Percentiles rank a stretch among this genome's conserved stretches.
Conservation (phyloP, 768 basidiomycete species). For the Trametes punicea region DNA sequence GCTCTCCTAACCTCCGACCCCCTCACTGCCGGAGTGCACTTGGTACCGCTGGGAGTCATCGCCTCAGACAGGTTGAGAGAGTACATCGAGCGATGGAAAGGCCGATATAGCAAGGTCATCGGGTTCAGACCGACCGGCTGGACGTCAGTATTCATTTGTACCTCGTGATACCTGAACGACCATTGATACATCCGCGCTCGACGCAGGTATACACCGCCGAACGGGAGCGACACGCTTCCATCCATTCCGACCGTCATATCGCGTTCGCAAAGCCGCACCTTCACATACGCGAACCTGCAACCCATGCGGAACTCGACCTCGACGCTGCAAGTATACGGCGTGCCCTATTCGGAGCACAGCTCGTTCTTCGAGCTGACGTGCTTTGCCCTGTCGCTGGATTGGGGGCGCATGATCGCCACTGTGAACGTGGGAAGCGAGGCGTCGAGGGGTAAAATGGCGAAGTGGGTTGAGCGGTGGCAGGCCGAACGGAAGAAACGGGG, state of each 20-base stretch:
- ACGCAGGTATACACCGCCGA: constrained; percentile 60
- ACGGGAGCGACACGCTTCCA: constrained; percentile 58
- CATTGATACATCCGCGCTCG: background rate
- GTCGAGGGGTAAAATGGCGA: constrained; percentile 80
- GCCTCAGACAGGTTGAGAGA: constrained; percentile 70
- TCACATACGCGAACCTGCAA: constrained; percentile 65
- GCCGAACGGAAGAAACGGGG: constrained; percentile 64
- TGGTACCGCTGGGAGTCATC: constrained; percentile 76
- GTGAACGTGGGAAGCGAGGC: constrained; percentile 79
- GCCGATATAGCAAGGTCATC: constrained; percentile 65
- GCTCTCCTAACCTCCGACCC: constrained; percentile 76
- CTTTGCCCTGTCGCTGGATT: constrained; percentile 86
- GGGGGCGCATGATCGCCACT: constrained; percentile 90
- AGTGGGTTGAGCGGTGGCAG: constrained; percentile 90
- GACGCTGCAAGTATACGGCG: constrained; percentile 70
- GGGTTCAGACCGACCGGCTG: constrained; percentile 95
- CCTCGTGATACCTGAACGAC: background rate
- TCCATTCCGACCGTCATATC: constrained; percentile 69
- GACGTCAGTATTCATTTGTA: constrained; percentile 72
- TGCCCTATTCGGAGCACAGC: constrained; percentile 94
- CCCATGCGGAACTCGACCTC: constrained; percentile 70
- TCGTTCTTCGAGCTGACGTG: constrained; percentile 95
- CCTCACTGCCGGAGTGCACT: constrained; percentile 72
- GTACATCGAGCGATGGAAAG: constrained; percentile 75
- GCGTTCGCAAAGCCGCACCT: constrained; percentile 60